Percentiles rank a stretch among this genome's conserved stretches.
Conservation (phyloP, 2,329 filamentous ascomycete species). For the Trichoderma semiorbis region DNA sequence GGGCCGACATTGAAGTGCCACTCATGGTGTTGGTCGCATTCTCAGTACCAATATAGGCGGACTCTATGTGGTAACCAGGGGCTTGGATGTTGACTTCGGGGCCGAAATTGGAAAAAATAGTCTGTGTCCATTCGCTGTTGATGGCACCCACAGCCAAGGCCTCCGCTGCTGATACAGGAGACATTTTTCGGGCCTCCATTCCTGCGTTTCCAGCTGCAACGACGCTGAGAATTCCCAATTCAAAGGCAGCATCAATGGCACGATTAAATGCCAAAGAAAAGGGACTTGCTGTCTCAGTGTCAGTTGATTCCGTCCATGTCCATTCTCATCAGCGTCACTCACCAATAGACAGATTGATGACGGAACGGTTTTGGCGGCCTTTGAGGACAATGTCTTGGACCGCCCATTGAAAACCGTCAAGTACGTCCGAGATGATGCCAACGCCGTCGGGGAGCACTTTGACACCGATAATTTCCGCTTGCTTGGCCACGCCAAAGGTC, state of each 20-base stretch:
- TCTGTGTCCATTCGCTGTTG: constrained; percentile 35
- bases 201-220: constrained; percentile 29
- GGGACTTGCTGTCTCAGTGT: constrained; percentile 31
- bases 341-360: constrained; percentile 48
- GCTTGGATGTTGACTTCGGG: constrained; percentile 48
- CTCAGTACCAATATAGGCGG: constrained; percentile 43
- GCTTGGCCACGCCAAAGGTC: constrained; percentile 46
- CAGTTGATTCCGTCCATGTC: not conserved
- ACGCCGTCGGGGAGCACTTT: constrained; percentile 40
- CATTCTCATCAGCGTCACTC: not conserved
- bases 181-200: constrained; percentile 27
- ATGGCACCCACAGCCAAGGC: constrained; percentile 52
- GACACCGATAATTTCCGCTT: constrained; percentile 36
- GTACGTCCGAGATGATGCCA: constrained; percentile 22
- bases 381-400: not conserved
- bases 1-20: constrained; percentile 61
- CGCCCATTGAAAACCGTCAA: constrained; percentile 32
- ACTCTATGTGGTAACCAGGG: constrained; percentile 45
- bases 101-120: constrained; percentile 51
- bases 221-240: constrained; percentile 47
- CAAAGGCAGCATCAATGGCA: constrained; percentile 45
- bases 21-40: constrained; percentile 45
- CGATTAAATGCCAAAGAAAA: constrained; percentile 51
- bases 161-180: constrained; percentile 45
- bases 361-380: constrained; percentile 38